A percentile compares a stretch with the other conserved stretches of the same genome.
These are phyloP conservation scores for Cucurbita moschata DNA, from an alignment of 306 rosid species.

Conservation along the genomic window DNA sequence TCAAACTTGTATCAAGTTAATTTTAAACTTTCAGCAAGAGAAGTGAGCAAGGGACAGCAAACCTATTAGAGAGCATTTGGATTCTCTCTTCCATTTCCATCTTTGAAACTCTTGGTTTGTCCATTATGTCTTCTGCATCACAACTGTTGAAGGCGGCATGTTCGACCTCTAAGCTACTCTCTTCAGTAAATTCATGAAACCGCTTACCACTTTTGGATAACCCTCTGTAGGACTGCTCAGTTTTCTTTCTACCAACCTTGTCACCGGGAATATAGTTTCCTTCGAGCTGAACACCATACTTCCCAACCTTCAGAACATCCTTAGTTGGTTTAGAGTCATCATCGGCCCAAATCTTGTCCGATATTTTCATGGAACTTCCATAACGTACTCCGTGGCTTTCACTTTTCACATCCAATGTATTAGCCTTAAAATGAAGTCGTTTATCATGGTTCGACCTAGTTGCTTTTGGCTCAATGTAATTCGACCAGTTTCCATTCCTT, in stretches of 20 bases:
- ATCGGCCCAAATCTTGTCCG: slow-evolving; percentile 4
- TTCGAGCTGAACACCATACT: slow-evolving; percentile 16
- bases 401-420: background rate
- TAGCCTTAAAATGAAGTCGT: background rate
- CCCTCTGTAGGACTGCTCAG: slow-evolving; percentile 12
- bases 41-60: slow-evolving; percentile 20
- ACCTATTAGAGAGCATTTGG: slow-evolving; percentile 62
- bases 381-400: slow-evolving; percentile 3
- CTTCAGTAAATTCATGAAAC: slow-evolving; percentile 14
- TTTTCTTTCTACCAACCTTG: slow-evolving; percentile 13
- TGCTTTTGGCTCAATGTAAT: slow-evolving; percentile 12
- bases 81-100: slow-evolving; percentile 80
- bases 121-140: slow-evolving; percentile 32
- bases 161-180: slow-evolving; percentile 36
- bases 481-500: slow-evolving; percentile 12
- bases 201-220: slow-evolving; percentile 18
- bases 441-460: background rate
- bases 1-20: background rate
- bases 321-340: slow-evolving; percentile 11
- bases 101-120: slow-evolving; percentile 42
- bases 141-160: slow-evolving; percentile 65
- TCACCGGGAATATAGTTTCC: slow-evolving; percentile 18
- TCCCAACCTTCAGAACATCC: slow-evolving; percentile 11
- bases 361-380: slow-evolving; percentile 12
- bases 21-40: slow-evolving; percentile 4